These are phyloP conservation scores for Clitopilus passeckerianus DNA, from an alignment of 768 basidiomycete species.

Conservation along the genomic window DNA sequence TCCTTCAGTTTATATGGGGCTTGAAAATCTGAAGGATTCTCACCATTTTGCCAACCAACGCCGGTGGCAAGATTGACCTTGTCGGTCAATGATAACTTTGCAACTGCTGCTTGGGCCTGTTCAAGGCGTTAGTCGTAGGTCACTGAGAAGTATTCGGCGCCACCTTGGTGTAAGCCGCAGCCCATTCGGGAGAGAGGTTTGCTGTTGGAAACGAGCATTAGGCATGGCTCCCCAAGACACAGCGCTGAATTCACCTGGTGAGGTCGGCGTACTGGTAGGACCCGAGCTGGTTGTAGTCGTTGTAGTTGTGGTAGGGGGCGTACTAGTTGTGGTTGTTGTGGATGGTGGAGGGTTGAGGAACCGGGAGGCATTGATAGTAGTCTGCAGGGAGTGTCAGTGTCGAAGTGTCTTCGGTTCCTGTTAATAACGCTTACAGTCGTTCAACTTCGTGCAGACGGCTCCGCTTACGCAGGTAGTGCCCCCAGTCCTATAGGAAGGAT, in stretches of 20 bases:
- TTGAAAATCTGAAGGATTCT: background rate
- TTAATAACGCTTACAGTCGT: conserved; percentile 30
- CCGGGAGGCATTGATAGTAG: conserved; percentile 50
- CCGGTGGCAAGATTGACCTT: conserved; percentile 55
- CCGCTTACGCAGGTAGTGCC: conserved; percentile 43
- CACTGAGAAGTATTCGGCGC: background rate
- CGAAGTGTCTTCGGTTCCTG: background rate
- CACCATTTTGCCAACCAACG: conserved; percentile 38
- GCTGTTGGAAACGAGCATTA: conserved; percentile 13
- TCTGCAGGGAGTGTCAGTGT: conserved; percentile 19
- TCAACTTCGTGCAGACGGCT: conserved; percentile 36
- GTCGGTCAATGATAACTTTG: conserved; percentile 47
- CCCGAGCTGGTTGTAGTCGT: conserved; percentile 19
- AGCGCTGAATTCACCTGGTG: conserved; percentile 11
- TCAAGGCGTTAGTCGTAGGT: background rate
- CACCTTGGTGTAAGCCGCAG: conserved; percentile 49
- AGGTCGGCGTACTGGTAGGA: conserved; percentile 15
- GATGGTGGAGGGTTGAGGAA: conserved; percentile 18
- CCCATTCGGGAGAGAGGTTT: conserved; percentile 47
- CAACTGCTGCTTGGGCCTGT: conserved; percentile 44
- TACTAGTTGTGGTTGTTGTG: conserved; percentile 16
- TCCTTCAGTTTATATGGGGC: background rate
- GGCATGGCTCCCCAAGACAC: background rate
- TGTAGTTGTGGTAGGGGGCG: conserved; percentile 16
- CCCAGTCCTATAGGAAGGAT: conserved; percentile 32